Evolutionary conservation across 139 green algal genomes (phyloP).

Genomic region (Coelastrella sp.): DNA sequence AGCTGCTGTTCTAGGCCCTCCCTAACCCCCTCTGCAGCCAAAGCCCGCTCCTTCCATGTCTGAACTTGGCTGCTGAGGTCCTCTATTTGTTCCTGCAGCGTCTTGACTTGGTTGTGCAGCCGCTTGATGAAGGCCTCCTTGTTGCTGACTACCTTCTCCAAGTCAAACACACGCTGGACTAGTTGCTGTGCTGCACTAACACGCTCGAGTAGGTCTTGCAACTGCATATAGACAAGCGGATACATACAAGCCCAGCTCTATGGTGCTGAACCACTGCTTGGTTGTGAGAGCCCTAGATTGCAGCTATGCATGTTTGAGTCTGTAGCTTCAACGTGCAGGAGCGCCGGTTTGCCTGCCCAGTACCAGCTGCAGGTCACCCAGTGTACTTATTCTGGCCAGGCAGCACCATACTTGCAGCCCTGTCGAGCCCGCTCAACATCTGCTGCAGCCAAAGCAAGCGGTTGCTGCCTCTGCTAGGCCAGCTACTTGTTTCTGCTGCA

Average conservation of each 20-base stretch:
- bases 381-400: too few relatives aligned
- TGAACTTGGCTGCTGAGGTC: neutral
- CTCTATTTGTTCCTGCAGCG: neutral
- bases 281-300: too few relatives aligned
- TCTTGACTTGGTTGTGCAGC: neutral
- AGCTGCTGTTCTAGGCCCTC: conserved; percentile 14
- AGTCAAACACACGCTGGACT: conserved; percentile 26
- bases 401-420: too few relatives aligned
- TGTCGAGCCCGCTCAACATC: too few relatives aligned
- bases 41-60: neutral
- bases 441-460: too few relatives aligned
- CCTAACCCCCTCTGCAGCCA: conserved; percentile 1
- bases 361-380: neutral
- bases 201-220: conserved; percentile 33
- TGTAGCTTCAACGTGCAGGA: neutral
- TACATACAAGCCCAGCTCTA: neutral
- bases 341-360: neutral
- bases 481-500: too few relatives aligned
- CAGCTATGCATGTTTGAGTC: too few relatives aligned
- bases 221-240: conserved; percentile 9
- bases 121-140: neutral
- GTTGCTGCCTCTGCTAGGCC: too few relatives aligned
- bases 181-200: conserved; percentile 40
- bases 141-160: neutral
- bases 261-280: neutral